Base-by-base conservation (phyloP, 495 filamentous ascomycete species). In the Penicillium manginii region DNA sequence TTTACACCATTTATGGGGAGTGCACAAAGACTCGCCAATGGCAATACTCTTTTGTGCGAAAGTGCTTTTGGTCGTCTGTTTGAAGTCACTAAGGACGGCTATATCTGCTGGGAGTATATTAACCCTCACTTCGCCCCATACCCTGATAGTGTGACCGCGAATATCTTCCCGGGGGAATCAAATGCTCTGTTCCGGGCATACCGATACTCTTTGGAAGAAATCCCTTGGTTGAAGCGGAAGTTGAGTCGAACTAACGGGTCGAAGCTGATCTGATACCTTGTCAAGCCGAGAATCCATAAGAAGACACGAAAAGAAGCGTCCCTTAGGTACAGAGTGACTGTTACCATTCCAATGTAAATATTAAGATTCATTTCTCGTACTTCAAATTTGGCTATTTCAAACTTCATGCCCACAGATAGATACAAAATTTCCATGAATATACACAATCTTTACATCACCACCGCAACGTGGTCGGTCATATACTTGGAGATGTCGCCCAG, bases 401-500 rank as follows among this genome's bases (percentile, higher is more conserved):
- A 5, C 3, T 29, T 29, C 6, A 8, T 29, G 26, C 0, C 26
- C 1, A 29, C 26, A 29, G 26, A 29, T 7, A 29, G 26, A 29
- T 29, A 29, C 26, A 29, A 0, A 29, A 8, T 8, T 29, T 29
- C 26, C 26, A 8, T 29, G 9, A 29, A 29, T 29, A 29, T 29
- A 29, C 1, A 29, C 26, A 29, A 39, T 54, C 2, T 70, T 68
- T 74, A 78, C 64, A 90, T 85, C 35, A 86, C 81, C 15, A 88
- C 87, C 0, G 86, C 86, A 23, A 90, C 81, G 72, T 87, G 81
- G 67, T 89, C 84, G 67, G 87, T 83, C 80, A 90, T 85, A 61
- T 85, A 88, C 73, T 81, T 70, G n/a, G 68, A 67, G 49, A 90
- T 88, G 65, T 88, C 78, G 12, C 82, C 85, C 70, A 91, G 67